Base-by-base conservation (phyloP, 2,329 filamentous ascomycete species). In the Clathrospora elynae region DNA sequence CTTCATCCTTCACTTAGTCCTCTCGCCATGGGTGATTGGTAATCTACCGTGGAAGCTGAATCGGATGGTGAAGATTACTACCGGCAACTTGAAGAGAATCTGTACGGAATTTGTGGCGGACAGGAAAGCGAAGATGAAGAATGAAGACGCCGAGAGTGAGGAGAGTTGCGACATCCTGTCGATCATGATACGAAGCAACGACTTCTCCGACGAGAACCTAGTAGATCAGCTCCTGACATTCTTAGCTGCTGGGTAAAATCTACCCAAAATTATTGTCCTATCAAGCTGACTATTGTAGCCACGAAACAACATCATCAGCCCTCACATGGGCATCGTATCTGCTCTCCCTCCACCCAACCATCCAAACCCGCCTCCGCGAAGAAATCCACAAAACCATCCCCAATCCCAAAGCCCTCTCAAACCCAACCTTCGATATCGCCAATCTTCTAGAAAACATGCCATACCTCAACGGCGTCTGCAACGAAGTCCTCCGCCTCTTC, bases 231-330 rank as follows among this genome's bases (percentile, higher is more conserved):
- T 82, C 1, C 60, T 83, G 17, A 83, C 79, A 0, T 81, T 81
- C 51, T 59, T 82, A 3, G 79, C 78, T 2, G 78, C 78, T 3
- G 78, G 78, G 74, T 78, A 62, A 49, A 73, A 63, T 19, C 6
- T 11, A 17, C 9, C 17, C 1, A 17, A 14, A 8, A 13, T 16
- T 4, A 22, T 11, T 18, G 30, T 19, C 12, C 20, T 16, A 4
- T 16, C 33, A 7, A 32, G 12, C 34, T 49, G 20, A 45, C 11
- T 17, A 12, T 22, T 13, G 25, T 23, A 69, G 73, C 5, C 88
- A 92, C 67, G 87, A 92, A 71, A 92, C 88, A 1, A 91, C 87
- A 0, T 83, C 88, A 1, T 80, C 84, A 1, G 79, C 87, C 12
- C 76, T 93, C 63, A 86, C 84, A n/a, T 92, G 87, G 86, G 80